Evolutionary conservation across 2,329 filamentous ascomycete genomes (phyloP), one percentile per base, ranked within the genome.

Genomic region (Graphiopsis chlorocephala): DNA sequence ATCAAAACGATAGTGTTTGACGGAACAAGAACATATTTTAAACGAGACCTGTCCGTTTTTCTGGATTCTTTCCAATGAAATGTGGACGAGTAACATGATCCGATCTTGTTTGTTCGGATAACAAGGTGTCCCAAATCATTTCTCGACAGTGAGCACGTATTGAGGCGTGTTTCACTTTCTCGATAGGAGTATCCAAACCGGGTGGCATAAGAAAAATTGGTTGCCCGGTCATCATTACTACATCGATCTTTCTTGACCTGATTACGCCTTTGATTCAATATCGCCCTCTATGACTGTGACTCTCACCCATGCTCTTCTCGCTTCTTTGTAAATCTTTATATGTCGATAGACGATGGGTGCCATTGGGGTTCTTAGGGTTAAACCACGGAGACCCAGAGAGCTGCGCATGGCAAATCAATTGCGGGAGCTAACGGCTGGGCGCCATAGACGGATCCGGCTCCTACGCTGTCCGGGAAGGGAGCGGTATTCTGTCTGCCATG

Each of bases 311-410:
- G 7, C 15, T 14, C 4, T 38, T 38, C 35, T 38, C 15, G 35
- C 35, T 1, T 38, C 5, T 5, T 14, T 17, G 2, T 2, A n/a
- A 3, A 6, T n/a, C 6, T 38, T 42, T 20, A 15, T 3, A 42
- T 42, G 17, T 11, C 7, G 12, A n/a, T 4, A 20, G 6, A n/a
- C 17, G 6, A 20, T 11, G 8, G 3, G 11, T 11, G 12, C 38
- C n/a, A 20, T 20, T 45, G n/a, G 38, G 38, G 38, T 45, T 45
- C 38, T 45, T 45, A 45, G 38, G 38, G 38, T 45, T 45, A 45
- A 7, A n/a, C 3, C n/a, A 8, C 7, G 4, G 3, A 8, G 1
- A n/a, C 38, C 20, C 38, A 12, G 10, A 17, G 38, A 45, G 38
- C 38, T 20, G 38, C 20, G n/a, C 11, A 45, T 45, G 38, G 38